A percentile compares a stretch with the other conserved stretches of the same genome.
Evolutionary conservation across 1,139 yeast genomes (phyloP).

Genomic region (Candida neerlandica): DNA sequence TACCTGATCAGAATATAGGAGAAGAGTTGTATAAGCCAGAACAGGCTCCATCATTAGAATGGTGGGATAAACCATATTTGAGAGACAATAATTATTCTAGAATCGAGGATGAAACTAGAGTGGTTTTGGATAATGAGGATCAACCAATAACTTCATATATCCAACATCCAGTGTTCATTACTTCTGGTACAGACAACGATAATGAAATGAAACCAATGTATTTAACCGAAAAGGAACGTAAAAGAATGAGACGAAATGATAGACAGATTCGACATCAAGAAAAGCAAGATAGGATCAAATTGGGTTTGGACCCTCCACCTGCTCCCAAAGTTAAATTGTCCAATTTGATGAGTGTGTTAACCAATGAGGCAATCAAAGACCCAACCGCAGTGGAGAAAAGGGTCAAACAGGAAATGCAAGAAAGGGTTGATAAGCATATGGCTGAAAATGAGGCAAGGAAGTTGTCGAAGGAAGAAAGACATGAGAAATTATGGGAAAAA

Average conservation of each 20-base stretch:
- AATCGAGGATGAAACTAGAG: constrained; percentile 20
- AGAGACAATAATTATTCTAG: constrained; percentile 31
- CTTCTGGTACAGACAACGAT: constrained; percentile 57
- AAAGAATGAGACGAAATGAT: constrained; percentile 71
- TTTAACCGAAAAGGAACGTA: constrained; percentile 77
- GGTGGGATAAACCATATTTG: constrained; percentile 76
- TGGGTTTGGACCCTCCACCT: constrained; percentile 87
- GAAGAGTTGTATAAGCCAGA: constrained; percentile 52
- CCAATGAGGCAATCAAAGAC: constrained; percentile 85
- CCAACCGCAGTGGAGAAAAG: constrained; percentile 84
- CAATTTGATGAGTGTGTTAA: constrained; percentile 81
- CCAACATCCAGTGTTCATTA: constrained; percentile 78
- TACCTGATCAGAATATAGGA: constrained; percentile 49
- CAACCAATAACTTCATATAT: constrained; percentile 63
- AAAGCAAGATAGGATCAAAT: constrained; percentile 71
- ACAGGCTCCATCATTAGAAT: constrained; percentile 65
- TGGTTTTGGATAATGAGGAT: constrained; percentile 38
- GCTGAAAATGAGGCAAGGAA: constrained; percentile 63
- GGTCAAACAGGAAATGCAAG: constrained; percentile 70
- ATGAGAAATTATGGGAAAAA: constrained; percentile 50
- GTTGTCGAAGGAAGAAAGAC: constrained; percentile 58
- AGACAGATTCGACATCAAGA: constrained; percentile 68
- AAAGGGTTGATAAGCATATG: constrained; percentile 63
- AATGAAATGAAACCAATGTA: constrained; percentile 49
- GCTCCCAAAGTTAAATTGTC: constrained; percentile 84